phyloP scores from a whole-genome alignment of 352 stramenopile species.

The Hyaloperonospora arabidopsidis region DNA sequence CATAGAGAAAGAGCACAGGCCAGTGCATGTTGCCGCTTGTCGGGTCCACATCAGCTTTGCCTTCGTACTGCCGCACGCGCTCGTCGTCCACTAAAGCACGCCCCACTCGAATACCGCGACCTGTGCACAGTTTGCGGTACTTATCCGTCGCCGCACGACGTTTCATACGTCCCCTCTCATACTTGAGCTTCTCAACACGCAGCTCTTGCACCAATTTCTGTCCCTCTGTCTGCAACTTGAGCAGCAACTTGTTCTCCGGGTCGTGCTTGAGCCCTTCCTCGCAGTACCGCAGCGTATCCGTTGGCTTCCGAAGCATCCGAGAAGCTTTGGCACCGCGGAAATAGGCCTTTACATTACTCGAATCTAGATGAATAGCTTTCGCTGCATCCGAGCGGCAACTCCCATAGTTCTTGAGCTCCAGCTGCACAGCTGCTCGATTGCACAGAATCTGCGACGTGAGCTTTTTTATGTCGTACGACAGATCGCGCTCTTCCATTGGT shows the following conservation, averaged over 20 bases:
- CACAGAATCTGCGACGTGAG: constrained; percentile 70
- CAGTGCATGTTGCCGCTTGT: constrained; percentile 61
- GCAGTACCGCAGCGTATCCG: constrained; percentile 78
- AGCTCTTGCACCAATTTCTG: constrained; percentile 52
- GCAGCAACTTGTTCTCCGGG: constrained; percentile 66
- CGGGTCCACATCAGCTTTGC: constrained; percentile 64
- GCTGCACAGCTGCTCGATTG: constrained; percentile 74
- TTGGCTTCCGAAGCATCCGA: constrained; percentile 63
- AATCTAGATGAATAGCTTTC: constrained; percentile 59
- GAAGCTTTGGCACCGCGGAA: constrained; percentile 82
- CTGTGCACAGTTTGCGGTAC: constrained; percentile 65
- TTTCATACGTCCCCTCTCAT: constrained; percentile 63
- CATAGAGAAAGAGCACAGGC: constrained; percentile 80
- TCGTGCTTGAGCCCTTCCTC: constrained; percentile 66
- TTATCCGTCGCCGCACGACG: constrained; percentile 58
- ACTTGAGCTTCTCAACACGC: constrained; percentile 52
- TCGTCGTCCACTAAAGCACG: constrained; percentile 71
- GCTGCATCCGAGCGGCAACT: constrained; percentile 76
- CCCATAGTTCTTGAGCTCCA: constrained; percentile 83
- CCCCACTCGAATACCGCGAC: constrained; percentile 60
- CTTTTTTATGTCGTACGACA: constrained; percentile 57
- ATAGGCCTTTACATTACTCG: constrained; percentile 75
- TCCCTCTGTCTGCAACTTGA: constrained; percentile 61
- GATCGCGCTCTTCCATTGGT: constrained; percentile 48
- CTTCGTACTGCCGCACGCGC: constrained; percentile 74